These are phyloP conservation scores for Penicillium griseofulvum DNA, from an alignment of 2,329 filamentous ascomycete species.

Conservation along the genomic window DNA sequence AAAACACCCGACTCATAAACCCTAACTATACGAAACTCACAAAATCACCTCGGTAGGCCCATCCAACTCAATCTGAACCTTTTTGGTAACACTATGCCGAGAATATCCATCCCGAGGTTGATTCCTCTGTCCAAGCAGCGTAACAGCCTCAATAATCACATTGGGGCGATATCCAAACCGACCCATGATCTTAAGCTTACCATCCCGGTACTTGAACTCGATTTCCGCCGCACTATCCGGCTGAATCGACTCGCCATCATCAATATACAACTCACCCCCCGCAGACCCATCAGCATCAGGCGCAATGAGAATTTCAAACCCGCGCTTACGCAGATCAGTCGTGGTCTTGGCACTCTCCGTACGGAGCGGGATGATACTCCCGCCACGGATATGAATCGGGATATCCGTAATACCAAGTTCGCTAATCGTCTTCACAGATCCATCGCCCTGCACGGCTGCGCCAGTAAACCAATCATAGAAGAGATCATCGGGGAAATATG, in stretches of 20 bases:
- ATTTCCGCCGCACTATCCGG: conserved; percentile 58
- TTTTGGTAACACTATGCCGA: conserved; percentile 24
- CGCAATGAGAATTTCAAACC: conserved; percentile 71
- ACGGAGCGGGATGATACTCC: conserved; percentile 59
- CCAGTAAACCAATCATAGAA: conserved; percentile 63
- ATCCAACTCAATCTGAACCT: conserved; percentile 23
- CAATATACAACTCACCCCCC: conserved; percentile 67
- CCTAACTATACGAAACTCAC: neutral
- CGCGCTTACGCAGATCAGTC: conserved; percentile 58
- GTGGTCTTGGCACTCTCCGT: conserved; percentile 57
- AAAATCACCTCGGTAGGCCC: conserved; percentile 19
- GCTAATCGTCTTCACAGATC: conserved; percentile 43
- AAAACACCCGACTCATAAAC: too few species aligned
- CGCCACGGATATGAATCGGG: conserved; percentile 62
- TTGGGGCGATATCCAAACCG: conserved; percentile 27
- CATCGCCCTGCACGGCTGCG: conserved; percentile 44
- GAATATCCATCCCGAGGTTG: conserved; percentile 13
- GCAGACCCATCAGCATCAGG: conserved; percentile 63
- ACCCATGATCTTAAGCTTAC: conserved; percentile 37
- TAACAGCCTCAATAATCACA: conserved; percentile 35
- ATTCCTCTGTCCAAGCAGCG: conserved; percentile 29
- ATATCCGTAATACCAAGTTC: conserved; percentile 54
- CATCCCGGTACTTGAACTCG: conserved; percentile 57
- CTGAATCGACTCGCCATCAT: conserved; percentile 69
- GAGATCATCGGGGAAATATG: conserved; percentile 57